Base-by-base conservation (phyloP, 148 eudicot species). In the Hydrangea macrophylla region DNA sequence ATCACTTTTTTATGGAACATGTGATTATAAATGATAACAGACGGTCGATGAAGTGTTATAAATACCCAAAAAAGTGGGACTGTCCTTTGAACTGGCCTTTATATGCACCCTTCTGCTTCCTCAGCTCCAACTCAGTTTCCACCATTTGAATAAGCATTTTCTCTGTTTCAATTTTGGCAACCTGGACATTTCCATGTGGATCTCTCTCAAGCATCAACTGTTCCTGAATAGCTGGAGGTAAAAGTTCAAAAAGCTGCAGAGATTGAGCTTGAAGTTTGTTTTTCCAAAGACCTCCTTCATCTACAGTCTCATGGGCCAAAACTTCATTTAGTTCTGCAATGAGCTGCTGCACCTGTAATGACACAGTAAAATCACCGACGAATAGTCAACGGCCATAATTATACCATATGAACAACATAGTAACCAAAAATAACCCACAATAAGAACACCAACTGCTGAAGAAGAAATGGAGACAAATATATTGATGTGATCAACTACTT, bases 131-230 rank as follows among this genome's bases (percentile, higher is more conserved):
- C 75, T 94, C 99, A 66, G 90, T 84, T 81, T 91, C 97, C 69
- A 87, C 99, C 99, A 95, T 95, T 77, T 95, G 97, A 70, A 91
- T 95, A 68, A 95, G 93, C 96, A 91, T 91, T 81, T 95, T 95
- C 78, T 91, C 97, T 33, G 99, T 95, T 83, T 91, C 97, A 42
- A 95, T 91, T 82, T 91, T 91, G 31, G 97, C 97, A 76, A 91
- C 99, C 99, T 94, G 96, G 56, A 92, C 98, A 77, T 92, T 92
- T 81, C 98, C 98, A 68, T 92, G 98, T 6, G 96, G 98, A 80
- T 92, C 98, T 80, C 98, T 84, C 84, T 89, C 96, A 68, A 90
- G 96, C 96, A 92, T 89, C 70, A 92, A 75, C 69, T 92, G 98
- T 40, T 92, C 96, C 82, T 87, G 93, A 73, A 92, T 92, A 56